A percentile compares a stretch with the other conserved stretches of the same genome.
phyloP scores from a whole-genome alignment of 2,329 filamentous ascomycete genomes.

The Botrytis byssoidea region DNA sequence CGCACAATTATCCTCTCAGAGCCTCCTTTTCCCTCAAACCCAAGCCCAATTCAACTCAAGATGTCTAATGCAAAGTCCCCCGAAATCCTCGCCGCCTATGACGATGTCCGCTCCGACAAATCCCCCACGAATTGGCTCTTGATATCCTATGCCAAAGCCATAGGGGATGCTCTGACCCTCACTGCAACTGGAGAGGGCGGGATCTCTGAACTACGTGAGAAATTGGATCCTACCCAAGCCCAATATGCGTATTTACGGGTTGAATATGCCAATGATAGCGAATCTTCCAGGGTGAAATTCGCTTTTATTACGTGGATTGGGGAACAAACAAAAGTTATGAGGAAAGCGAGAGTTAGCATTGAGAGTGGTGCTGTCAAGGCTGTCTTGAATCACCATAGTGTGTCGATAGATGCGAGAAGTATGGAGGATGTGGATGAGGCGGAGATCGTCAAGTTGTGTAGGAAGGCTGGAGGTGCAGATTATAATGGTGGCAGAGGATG shows the following conservation, averaged over 20 bases:
- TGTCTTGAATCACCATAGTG: slow-evolving; percentile 62
- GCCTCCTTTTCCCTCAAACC: neutral
- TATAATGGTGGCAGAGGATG: slow-evolving; percentile 63
- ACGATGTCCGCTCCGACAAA: slow-evolving; percentile 66
- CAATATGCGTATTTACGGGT: slow-evolving; percentile 49
- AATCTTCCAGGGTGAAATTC: slow-evolving; percentile 68
- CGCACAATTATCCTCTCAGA: neutral
- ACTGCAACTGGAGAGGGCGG: slow-evolving; percentile 59
- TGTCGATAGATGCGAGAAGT: slow-evolving; percentile 62
- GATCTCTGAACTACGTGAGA: slow-evolving; percentile 54
- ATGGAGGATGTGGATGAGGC: slow-evolving; percentile 59
- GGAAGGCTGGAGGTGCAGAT: slow-evolving; percentile 67
- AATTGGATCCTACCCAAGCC: slow-evolving; percentile 48
- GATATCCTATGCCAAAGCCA: slow-evolving; percentile 56
- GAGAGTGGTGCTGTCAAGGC: slow-evolving; percentile 65
- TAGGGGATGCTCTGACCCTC: slow-evolving; percentile 57
- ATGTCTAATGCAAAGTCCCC: slow-evolving; percentile 59
- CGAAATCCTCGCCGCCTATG: slow-evolving; percentile 63
- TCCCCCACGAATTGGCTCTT: slow-evolving; percentile 65
- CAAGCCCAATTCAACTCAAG: neutral
- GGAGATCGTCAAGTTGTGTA: slow-evolving; percentile 59
- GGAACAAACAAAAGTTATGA: slow-evolving; percentile 63
- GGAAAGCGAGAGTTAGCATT: slow-evolving; percentile 66
- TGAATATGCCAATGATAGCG: slow-evolving; percentile 70
- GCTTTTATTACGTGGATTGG: slow-evolving; percentile 68